These are phyloP conservation scores for Vinca minor DNA, from an alignment of 257 asterid genomes.

Conservation along the genomic window DNA sequence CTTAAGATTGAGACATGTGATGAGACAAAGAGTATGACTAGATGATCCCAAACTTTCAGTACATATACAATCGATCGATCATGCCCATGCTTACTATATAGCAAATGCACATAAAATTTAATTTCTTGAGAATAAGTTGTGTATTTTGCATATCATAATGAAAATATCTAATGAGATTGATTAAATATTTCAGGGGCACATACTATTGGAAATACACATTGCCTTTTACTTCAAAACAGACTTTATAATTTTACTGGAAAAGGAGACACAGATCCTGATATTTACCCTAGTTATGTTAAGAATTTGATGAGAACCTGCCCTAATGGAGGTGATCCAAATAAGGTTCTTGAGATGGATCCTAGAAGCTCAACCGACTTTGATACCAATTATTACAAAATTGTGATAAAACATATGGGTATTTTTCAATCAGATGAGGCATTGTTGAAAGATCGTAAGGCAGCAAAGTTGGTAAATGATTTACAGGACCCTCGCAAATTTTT, in stretches of 20 bases:
- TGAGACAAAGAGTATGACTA: too few species aligned
- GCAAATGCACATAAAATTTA: too few species aligned
- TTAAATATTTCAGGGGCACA: slow-evolving; percentile 35
- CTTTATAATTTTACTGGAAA: slow-evolving; percentile 46
- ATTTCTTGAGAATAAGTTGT: too few species aligned
- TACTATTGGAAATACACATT: slow-evolving; percentile 37
- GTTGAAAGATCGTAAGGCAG: slow-evolving; percentile 18
- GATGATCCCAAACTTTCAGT: too few species aligned
- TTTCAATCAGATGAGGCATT: slow-evolving; percentile 40
- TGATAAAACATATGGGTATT: slow-evolving; percentile 24
- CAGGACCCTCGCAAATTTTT: slow-evolving; percentile 14
- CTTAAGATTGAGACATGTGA: too few species aligned
- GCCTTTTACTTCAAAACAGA: slow-evolving; percentile 30
- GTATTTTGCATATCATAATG: background rate
- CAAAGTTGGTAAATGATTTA: slow-evolving; percentile 22
- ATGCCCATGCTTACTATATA: too few species aligned
- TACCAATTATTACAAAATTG: slow-evolving; percentile 23
- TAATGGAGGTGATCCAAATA: slow-evolving; percentile 17
- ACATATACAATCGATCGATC: too few species aligned
- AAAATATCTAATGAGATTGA: background rate
- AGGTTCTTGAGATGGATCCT: slow-evolving; percentile 36
- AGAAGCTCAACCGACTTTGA: slow-evolving; percentile 29
- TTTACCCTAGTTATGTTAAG: slow-evolving; percentile 29
- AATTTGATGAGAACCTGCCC: slow-evolving; percentile 38
- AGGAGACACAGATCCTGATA: slow-evolving; percentile 38